Evolutionary conservation across 1,284 basidiomycete species (phyloP), one percentile per base, ranked within the genome.

Genomic region (Heterobasidion parviporum): DNA sequence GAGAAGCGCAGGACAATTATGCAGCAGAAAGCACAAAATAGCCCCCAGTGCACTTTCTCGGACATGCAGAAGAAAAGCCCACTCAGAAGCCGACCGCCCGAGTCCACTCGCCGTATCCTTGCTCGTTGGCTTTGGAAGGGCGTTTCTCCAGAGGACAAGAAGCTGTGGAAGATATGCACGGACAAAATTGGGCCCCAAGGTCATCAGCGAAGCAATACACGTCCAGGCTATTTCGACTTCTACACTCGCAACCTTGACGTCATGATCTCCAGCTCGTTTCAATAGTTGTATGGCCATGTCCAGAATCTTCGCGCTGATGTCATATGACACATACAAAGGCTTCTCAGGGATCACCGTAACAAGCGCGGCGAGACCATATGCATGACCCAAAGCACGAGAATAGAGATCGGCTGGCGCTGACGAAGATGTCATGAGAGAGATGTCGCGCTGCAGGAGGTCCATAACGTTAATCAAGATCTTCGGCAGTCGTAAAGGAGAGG

Each of bases 151-250:
- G 1, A 99, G 80, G 0, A 96, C 91, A 32, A 99, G 80, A 7
- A 99, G 77, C 64, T 98, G 94, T 0, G 94, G 88, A 1, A 98
- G 79, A 69, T 98, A 94, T 0, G 91, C 83, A 36, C 92, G 85
- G 52, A 98, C 92, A 64, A 98, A 98, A 63, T 93, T 89, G 6
- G 92, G 93, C 0, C 96, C 96, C 3, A 98, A 85, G 4, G 89
- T 82, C 89, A 98, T 94, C 52, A 99, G 75, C 0, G 93, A 86
- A 0, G 90, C 87, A 56, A 99, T 90, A 43, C 93, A 75, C 14
- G 88, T 93, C 97, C 97, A 99, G 0, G 96, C 94, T 2, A 96
- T 87, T 65, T 95, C 93, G 9, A 98, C 87, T 67, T 98, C 94
- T 48, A 93, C 78, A 8, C 82, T 81, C 0, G 93, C 94, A 36